Base-by-base conservation (phyloP, 2,329 filamentous ascomycete species). In the Penicillium carneum region DNA sequence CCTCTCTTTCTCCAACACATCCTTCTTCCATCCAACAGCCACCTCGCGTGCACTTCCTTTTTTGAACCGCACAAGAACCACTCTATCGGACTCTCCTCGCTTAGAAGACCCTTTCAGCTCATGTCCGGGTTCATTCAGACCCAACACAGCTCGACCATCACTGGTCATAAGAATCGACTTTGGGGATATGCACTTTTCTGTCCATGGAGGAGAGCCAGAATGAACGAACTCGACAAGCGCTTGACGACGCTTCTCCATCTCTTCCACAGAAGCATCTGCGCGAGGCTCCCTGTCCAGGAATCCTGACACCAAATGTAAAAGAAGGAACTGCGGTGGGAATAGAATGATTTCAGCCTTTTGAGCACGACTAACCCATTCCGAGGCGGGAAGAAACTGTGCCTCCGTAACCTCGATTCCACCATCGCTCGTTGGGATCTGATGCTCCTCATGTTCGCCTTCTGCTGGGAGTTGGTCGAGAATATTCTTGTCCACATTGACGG, bases 301-400 rank as follows among this genome's bases (percentile, higher is more conserved):
- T 4, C 79, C 77, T 0, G 82, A 74, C 1, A 85, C 76, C 6
- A 88, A 74, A 43, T 82, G 78, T 2, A 87, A 77, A 8, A 89
- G 79, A 63, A 88, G 81, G 73, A 89, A 90, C 73, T 98, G 95
- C 0, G 95, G 95, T 4, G 95, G 95, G 73, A 96, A 97, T 5
- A 99, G 80, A 60, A 96, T 90, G 62, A 97, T 88, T 41, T 90
- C 84, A 31, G 88, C 88, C 2, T 75, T 75, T 2, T 82, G 79
- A 4, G 90, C 89, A 51, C 86, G 83, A 5, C 80, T 77, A 20
- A 97, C 81, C 90, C 93, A 97, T 20, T 83, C 82, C 3, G 82
- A 77, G 0, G 90, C 86, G 1, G 88, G 84, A 42, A 92, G 86
- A 74, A 97, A 98, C 33, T 85, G 84, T 0, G 94, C 92, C 4